Conservation (phyloP, 2,329 filamentous ascomycete species). For the Colletotrichum plurivorum region DNA sequence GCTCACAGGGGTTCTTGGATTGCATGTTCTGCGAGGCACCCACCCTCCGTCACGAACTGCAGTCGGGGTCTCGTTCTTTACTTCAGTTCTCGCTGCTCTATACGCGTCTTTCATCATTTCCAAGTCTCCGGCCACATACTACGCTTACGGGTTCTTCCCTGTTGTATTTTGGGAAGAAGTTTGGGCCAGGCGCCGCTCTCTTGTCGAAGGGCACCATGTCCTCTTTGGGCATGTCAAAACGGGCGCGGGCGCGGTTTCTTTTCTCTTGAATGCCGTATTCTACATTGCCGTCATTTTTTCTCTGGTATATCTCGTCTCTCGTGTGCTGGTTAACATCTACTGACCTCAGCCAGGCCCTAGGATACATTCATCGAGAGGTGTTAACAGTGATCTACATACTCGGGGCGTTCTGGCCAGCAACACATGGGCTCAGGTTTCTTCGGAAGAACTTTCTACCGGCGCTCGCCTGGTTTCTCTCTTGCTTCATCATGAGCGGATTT, state of each 20-base stretch:
- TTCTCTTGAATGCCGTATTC: constrained; percentile 73
- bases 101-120: constrained; percentile 87
- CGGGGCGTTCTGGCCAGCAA: constrained; percentile 82
- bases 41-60: constrained; percentile 74
- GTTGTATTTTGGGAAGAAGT: constrained; percentile 98
- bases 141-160: constrained; percentile 92
- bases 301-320: constrained; percentile 68
- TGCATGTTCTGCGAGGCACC: constrained; percentile 84
- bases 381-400: constrained; percentile 85
- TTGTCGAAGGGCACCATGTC: constrained; percentile 75
- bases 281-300: constrained; percentile 85
- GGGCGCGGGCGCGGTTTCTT: constrained; percentile 67
- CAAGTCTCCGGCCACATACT: constrained; percentile 86
- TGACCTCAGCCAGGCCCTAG: constrained; percentile 76
- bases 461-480: constrained; percentile 81
- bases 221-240: constrained; percentile 80
- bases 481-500: constrained; percentile 88
- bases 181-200: constrained; percentile 80
- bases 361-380: constrained; percentile 92
- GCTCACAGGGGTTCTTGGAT: constrained; percentile 87
- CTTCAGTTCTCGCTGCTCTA: constrained; percentile 79
- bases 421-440: constrained; percentile 82
- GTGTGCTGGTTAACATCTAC: constrained; percentile 1
- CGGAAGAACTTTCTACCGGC: constrained; percentile 74
- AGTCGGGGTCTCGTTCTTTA: constrained; percentile 76